Base-by-base conservation (phyloP, 169 alveolate genomes). In the Miamiensis avidus region DNA sequence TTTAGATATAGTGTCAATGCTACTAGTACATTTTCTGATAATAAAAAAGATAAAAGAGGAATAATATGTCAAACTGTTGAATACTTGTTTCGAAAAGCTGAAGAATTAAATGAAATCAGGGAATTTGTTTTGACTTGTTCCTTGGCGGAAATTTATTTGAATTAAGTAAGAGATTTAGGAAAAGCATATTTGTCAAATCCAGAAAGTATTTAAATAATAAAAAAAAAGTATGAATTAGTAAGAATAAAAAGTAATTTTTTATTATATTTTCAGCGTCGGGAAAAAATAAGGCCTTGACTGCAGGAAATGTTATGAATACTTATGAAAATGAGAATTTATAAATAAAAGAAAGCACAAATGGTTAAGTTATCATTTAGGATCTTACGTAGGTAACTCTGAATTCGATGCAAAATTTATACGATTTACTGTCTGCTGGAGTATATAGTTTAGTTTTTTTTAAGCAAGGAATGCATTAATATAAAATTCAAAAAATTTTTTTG, bases 51-150 rank as follows among this genome's bases (percentile, higher is more conserved):
- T 29, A 86, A 81, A 30, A 86, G 76, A 72, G 90, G 90, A 0
- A 34, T 86, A 4, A 26, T 86, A 27, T 49, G 75, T 28, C 29
- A 87, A 31, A 78, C 90, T 1, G 74, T 86, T 1, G 90, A 86
- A 64, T 82, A 81, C 75, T 74, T 86, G 0, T 76, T 86, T 20
- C 31, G 78, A 28, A 86, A 86, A 75, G 75, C 81, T 1, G 74
- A 86, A 75, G 90, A 86, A 86, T 86, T 86, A 29, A 87, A 86
- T n/a, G 90, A 86, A 28, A 86, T 86, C 32, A 31, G 90, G 31
- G 86, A 86, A 65, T 86, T 86, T 82, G 87, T 81, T 25, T 81
- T 86, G 0, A 86, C 87, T 11, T 78, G 72, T 31, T 81, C 82
- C 15, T 49, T 86, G 29, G 86, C 87, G 27, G 90, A 86, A 65